Conservation (phyloP, 345 rosid genomes). For the Brassica cretica region DNA sequence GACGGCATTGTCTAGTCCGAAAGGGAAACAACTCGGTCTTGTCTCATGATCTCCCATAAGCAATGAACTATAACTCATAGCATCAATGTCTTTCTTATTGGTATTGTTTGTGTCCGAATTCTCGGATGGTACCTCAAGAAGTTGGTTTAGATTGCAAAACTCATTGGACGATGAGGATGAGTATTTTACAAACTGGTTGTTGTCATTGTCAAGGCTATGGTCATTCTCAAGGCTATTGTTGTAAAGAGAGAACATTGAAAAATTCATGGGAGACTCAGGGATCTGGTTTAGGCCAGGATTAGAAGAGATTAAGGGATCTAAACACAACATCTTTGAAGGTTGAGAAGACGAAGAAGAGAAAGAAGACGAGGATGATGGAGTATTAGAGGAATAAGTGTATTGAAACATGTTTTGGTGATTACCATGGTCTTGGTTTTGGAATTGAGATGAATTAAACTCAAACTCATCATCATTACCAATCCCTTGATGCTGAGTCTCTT, state of each 20-base stretch:
- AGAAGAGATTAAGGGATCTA: constrained; percentile 33
- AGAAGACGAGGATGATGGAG: constrained; percentile 43
- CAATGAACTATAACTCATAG: constrained; percentile 54
- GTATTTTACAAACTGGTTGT: constrained; percentile 23
- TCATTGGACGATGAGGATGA: constrained; percentile 34
- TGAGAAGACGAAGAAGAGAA: constrained; percentile 37
- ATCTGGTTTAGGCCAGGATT: constrained; percentile 33
- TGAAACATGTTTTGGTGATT: constrained; percentile 27
- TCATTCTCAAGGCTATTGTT: constrained; percentile 27
- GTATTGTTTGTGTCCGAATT: constrained; percentile 23
- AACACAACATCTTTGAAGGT: constrained; percentile 23
- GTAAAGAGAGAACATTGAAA: constrained; percentile 34
- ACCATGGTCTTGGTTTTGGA: constrained; percentile 37
- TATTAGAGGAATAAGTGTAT: constrained; percentile 29
- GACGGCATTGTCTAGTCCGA: constrained; percentile 28
- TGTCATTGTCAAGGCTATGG: constrained; percentile 24
- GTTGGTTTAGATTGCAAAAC: constrained; percentile 24
- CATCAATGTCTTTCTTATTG: constrained; percentile 31
- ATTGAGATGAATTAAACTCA: constrained; percentile 33
- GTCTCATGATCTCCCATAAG: constrained; percentile 47
- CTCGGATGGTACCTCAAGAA: constrained; percentile 34
- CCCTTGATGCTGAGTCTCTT: constrained; percentile 40
- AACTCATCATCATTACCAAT: constrained; percentile 20
- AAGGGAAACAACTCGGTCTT: constrained; percentile 27
- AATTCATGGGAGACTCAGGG: constrained; percentile 19